Conservation (phyloP, 2,329 filamentous ascomycete species). For the Neophaeococcomyces mojaviensis region DNA sequence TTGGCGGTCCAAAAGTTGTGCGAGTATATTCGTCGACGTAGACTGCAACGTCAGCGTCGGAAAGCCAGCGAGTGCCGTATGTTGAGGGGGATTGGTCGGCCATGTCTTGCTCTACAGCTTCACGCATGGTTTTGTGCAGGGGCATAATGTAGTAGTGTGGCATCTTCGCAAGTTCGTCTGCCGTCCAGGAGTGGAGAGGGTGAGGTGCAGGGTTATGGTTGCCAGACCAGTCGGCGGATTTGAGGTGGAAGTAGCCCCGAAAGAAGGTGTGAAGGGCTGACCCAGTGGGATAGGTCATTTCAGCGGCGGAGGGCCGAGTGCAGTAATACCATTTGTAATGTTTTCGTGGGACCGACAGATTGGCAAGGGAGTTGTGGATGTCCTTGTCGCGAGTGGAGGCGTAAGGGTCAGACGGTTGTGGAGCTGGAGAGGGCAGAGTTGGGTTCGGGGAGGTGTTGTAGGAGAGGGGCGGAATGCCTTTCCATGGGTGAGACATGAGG, state of each 20-base stretch:
- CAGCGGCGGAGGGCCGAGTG: conserved; percentile 28
- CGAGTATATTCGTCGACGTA: conserved; percentile 55
- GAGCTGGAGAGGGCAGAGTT: conserved; percentile 23
- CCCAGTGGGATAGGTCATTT: conserved; percentile 34
- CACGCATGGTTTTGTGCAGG: conserved; percentile 50
- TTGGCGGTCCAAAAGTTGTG: conserved; percentile 56
- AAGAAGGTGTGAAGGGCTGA: conserved; percentile 51
- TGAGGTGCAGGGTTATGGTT: conserved; percentile 40
- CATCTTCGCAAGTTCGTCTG: conserved; percentile 50
- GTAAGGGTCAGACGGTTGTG: conserved; percentile 4
- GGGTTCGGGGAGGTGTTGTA: conserved; percentile 39
- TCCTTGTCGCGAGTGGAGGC: conserved; percentile 13
- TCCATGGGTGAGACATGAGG: conserved; percentile 60
- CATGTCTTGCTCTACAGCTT: conserved; percentile 51
- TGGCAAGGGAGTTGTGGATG: conserved; percentile 20
- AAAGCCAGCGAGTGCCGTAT: conserved; percentile 42
- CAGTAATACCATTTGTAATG: conserved; percentile 60
- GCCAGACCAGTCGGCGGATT: conserved; percentile 53
- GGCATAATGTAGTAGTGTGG: conserved; percentile 65
- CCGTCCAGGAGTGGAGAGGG: conserved; percentile 49
- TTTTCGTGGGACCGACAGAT: conserved; percentile 51
- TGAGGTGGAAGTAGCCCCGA: conserved; percentile 61
- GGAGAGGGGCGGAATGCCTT: conserved; percentile 43
- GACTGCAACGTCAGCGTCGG: conserved; percentile 49
- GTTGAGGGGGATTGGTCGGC: conserved; percentile 36